Evolutionary conservation across 164 flowering plant species (phyloP).

Genomic region (Tinospora cordifolia): DNA sequence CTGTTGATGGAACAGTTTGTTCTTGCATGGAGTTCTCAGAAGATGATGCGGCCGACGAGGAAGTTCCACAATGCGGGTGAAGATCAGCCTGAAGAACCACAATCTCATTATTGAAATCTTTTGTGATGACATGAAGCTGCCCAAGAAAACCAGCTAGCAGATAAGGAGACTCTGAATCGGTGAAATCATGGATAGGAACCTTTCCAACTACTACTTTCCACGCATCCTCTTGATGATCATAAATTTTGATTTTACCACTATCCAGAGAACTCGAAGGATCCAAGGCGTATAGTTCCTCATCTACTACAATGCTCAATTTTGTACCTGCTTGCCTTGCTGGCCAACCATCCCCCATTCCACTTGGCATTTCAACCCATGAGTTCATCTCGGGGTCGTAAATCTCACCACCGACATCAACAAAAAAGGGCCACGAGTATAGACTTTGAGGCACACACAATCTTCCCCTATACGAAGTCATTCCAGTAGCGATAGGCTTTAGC

Average conservation of each 20-base stretch:
- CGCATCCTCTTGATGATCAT: conserved; percentile 63
- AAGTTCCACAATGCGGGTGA: conserved; percentile 18
- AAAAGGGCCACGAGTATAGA: conserved; percentile 80
- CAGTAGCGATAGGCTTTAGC: conserved; percentile 93
- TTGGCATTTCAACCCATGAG: conserved; percentile 85
- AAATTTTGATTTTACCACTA: conserved; percentile 65
- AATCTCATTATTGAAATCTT: conserved; percentile 42
- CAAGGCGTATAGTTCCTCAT: conserved; percentile 72
- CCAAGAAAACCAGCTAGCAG: conserved; percentile 70
- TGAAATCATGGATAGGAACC: conserved; percentile 54
- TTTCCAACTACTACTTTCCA: conserved; percentile 73
- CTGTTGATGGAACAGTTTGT: conserved; percentile 15
- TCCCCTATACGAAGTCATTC: conserved; percentile 75
- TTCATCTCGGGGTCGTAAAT: conserved; percentile 68
- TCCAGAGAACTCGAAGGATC: conserved; percentile 78
- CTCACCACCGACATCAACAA: conserved; percentile 91
- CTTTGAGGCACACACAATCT: conserved; percentile 80
- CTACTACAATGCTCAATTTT: conserved; percentile 74
- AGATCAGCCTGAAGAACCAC: conserved; percentile 44
- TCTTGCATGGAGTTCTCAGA: conserved; percentile 15
- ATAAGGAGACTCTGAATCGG: conserved; percentile 75
- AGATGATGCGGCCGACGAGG: conserved; percentile 24
- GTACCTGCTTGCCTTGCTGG: conserved; percentile 93
- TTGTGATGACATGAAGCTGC: conserved; percentile 77
- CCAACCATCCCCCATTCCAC: conserved; percentile 98